Base-by-base conservation (phyloP, 768 basidiomycete genomes). In the Mycena maculata region DNA sequence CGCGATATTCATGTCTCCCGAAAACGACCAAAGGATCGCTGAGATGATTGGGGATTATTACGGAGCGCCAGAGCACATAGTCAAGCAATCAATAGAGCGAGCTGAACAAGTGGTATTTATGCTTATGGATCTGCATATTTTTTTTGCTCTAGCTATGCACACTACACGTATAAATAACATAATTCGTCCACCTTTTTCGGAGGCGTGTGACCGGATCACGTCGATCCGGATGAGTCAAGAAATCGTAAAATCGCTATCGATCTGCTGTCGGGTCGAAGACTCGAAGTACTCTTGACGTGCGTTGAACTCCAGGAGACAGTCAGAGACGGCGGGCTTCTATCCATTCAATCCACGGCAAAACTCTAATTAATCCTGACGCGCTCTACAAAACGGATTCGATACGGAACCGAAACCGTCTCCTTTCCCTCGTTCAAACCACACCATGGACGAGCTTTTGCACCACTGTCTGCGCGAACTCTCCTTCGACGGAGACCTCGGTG, bases 401-500 rank as follows among this genome's bases (percentile, higher is more conserved):
- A 28, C 18, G 54, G 48, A n/a, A n/a, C n/a, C n/a, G 38, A 42
- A 50, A 27, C 41, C 49, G 4, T 36, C 39, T 23, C 25, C 55
- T 67, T 23, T 39, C 56, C 31, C 15, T n/a, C 53, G 38, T 13
- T 52, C 65, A 15, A 44, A 55, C 49, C 12, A 31, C 38, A 57
- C 48, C 49, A 95, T 96, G 91, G 95, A 96, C 76, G 91, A 94
- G 74, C 88, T 97, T 47, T 80, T 96, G 41, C 90, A 91, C 74
- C 90, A 94, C 75, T 92, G 92, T 75, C 84, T 95, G 38, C 90
- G 91, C 41, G 94, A 97, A 77, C 83, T 97, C 31, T 88, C 95
- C 7, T 96, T 95, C 78, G 94, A 96, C 73, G 95, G 95, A 7
- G 93, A 96, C 76, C 83, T 94, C 45, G 95, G 95, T 96, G 77